phyloP scores from a whole-genome alignment of 495 filamentous ascomycete species.

The Polyplosphaeria fusca region DNA sequence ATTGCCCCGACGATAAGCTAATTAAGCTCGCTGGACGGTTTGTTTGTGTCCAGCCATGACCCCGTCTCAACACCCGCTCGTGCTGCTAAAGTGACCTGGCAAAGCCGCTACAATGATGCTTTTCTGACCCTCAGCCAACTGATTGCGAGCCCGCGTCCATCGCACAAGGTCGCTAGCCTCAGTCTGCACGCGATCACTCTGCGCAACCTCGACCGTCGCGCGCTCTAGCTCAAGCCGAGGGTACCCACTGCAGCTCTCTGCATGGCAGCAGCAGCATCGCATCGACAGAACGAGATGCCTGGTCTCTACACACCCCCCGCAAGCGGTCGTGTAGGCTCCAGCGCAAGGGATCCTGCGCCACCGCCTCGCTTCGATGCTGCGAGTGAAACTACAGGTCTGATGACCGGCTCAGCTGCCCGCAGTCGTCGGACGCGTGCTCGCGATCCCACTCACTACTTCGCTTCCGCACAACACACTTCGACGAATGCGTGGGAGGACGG shows the following conservation, averaged over 20 bases:
- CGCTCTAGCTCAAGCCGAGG: constrained; percentile 5
- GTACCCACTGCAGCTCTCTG: constrained; percentile 6
- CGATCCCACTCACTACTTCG: background rate
- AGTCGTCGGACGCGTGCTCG: constrained; percentile 26
- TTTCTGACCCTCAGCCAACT: too few relatives aligned
- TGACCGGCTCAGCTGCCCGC: constrained; percentile 20
- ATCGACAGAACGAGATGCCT: constrained; percentile 13
- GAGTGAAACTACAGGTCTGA: constrained; percentile 17
- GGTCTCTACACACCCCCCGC: constrained; percentile 8
- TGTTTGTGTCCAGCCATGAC: too few relatives aligned
- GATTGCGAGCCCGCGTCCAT: too few relatives aligned
- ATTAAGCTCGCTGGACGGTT: too few relatives aligned
- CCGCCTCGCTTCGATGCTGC: constrained; percentile 7
- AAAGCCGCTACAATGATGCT: too few relatives aligned
- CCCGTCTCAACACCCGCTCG: too few relatives aligned
- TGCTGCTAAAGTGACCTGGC: too few relatives aligned
- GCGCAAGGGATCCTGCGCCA: constrained; percentile 6
- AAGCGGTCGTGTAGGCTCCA: background rate
- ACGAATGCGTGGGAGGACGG: constrained; percentile 10
- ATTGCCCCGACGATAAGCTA: too few relatives aligned
- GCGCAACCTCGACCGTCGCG: too few relatives aligned
- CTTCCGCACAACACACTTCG: background rate
- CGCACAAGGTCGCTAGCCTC: too few relatives aligned
- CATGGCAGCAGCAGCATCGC: constrained; percentile 14
- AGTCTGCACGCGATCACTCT: too few relatives aligned